phyloP scores from a whole-genome alignment of 805 yeast genomes.

The Cyberlindnera xylosilytica region DNA sequence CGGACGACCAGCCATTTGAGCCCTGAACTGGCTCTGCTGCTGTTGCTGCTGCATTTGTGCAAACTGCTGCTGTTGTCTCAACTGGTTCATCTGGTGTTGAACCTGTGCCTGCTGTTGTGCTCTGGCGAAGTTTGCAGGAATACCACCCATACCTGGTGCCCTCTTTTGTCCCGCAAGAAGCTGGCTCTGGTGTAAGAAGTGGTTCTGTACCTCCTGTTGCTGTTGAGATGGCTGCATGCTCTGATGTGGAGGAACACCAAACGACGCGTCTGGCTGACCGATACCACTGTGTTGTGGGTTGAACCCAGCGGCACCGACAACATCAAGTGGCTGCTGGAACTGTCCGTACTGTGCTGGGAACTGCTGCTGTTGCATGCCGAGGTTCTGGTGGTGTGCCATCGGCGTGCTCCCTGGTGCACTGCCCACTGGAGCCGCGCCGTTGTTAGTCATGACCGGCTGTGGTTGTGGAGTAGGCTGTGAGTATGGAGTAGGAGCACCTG shows the following conservation, averaged over 20 bases:
- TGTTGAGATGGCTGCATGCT: slow-evolving; percentile 23
- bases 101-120: slow-evolving; percentile 37
- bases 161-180: slow-evolving; percentile 23
- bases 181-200: slow-evolving; percentile 27
- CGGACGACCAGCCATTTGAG: slow-evolving; percentile 6
- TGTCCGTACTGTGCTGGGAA: slow-evolving; percentile 11
- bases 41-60: slow-evolving; percentile 24
- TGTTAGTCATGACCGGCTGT: too few species aligned
- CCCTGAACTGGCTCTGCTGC: slow-evolving; percentile 19
- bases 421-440: too few species aligned
- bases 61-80: slow-evolving; percentile 39
- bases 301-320: slow-evolving; percentile 1
- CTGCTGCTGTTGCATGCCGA: slow-evolving; percentile 6
- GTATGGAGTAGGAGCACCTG: slow-evolving; percentile 19
- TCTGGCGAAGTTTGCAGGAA: slow-evolving; percentile 26
- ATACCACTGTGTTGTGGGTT: slow-evolving; percentile 1
- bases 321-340: slow-evolving; percentile 19
- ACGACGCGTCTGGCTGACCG: slow-evolving; percentile 6
- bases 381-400: slow-evolving; percentile 4
- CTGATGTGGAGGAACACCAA: slow-evolving; percentile 18
- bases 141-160: slow-evolving; percentile 8
- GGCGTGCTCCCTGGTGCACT: slow-evolving; percentile 4
- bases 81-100: slow-evolving; percentile 47
- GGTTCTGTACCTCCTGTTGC: slow-evolving; percentile 28
- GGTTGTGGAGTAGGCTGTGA: slow-evolving; percentile 8